These are phyloP conservation scores for Haplographium delicatum DNA, from an alignment of 495 filamentous ascomycete species.

Conservation along the genomic window DNA sequence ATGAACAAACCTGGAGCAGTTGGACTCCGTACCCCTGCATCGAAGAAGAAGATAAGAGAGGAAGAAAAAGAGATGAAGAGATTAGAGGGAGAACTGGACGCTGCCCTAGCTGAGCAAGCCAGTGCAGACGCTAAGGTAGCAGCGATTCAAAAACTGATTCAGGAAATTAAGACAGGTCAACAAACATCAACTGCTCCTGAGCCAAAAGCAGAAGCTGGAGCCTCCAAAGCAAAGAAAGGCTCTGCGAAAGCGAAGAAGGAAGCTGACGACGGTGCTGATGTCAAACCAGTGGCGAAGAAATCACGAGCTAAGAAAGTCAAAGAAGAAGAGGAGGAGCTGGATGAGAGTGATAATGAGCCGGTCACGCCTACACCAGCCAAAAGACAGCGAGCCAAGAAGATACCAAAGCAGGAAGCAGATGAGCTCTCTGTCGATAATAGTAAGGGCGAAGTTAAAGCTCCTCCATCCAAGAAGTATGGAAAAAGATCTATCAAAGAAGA, in stretches of 20 bases:
- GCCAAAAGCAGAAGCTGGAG: conserved; percentile 10
- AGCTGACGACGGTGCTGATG: conserved; percentile 5
- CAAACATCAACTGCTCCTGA: not conserved
- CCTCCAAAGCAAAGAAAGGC: conserved; percentile 26
- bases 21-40: conserved; percentile 38
- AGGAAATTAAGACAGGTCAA: not conserved
- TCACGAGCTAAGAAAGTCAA: conserved; percentile 18
- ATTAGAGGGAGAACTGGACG: conserved; percentile 1
- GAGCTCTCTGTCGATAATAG: no score
- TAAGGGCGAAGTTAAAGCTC: no score
- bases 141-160: not conserved
- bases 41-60: conserved; percentile 37
- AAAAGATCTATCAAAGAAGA: no score
- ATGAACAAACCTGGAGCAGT: conserved; percentile 53
- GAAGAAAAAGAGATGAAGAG: conserved; percentile 21
- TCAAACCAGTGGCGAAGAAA: conserved; percentile 17
- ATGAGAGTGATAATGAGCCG: conserved; percentile 4
- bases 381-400: conserved; percentile 7
- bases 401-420: conserved; percentile 5
- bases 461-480: no score
- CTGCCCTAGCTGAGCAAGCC: not conserved
- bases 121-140: not conserved
- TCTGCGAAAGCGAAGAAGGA: conserved; percentile 25
- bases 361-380: not conserved
- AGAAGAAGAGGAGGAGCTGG: conserved; percentile 14